These are phyloP conservation scores for Sporothrix sp. DNA, from an alignment of 2,329 filamentous ascomycete genomes.

Conservation along the genomic window DNA sequence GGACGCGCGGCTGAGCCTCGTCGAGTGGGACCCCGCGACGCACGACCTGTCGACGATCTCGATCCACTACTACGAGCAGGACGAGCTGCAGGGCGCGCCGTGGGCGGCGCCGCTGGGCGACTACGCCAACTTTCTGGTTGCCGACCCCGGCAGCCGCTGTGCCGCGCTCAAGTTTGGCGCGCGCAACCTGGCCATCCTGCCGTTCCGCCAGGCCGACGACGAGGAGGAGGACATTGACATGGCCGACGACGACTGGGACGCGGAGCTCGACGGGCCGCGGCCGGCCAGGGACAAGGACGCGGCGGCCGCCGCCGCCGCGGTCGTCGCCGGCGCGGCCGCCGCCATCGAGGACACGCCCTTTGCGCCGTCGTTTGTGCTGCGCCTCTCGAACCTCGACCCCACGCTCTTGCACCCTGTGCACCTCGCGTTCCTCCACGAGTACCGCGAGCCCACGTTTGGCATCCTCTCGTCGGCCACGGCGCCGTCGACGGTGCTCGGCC, in stretches of 20 bases:
- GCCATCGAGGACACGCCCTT: slow-evolving; percentile 62
- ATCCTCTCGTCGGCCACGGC: slow-evolving; percentile 72
- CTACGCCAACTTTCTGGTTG: slow-evolving; percentile 71
- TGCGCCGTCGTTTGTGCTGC: slow-evolving; percentile 84
- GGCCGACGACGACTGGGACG: slow-evolving; percentile 73
- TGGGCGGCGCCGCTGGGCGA: slow-evolving; percentile 69
- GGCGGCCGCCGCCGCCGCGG: slow-evolving; percentile 20
- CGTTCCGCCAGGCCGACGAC: slow-evolving; percentile 77
- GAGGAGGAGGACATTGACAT: slow-evolving; percentile 69
- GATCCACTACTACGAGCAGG: slow-evolving; percentile 96
- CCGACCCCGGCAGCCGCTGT: slow-evolving; percentile 87
- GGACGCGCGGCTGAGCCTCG: slow-evolving; percentile 84
- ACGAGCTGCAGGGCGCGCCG: slow-evolving; percentile 72
- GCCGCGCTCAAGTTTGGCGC: slow-evolving; percentile 87
- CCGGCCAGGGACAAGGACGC: slow-evolving; percentile 46
- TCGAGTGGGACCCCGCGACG: slow-evolving; percentile 84
- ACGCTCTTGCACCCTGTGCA: slow-evolving; percentile 81
- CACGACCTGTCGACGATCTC: slow-evolving; percentile 77
- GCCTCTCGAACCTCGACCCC: slow-evolving; percentile 80
- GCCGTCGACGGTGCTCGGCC: slow-evolving; percentile 67
- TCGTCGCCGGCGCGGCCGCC: slow-evolving; percentile 33
- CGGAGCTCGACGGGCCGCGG: slow-evolving; percentile 62
- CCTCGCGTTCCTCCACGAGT: slow-evolving; percentile 89
- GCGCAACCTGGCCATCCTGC: slow-evolving; percentile 83
- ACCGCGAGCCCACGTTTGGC: slow-evolving; percentile 93